Evolutionary conservation across 2,329 filamentous ascomycete genomes (phyloP).

Genomic region (Diplocarpon rosae): DNA sequence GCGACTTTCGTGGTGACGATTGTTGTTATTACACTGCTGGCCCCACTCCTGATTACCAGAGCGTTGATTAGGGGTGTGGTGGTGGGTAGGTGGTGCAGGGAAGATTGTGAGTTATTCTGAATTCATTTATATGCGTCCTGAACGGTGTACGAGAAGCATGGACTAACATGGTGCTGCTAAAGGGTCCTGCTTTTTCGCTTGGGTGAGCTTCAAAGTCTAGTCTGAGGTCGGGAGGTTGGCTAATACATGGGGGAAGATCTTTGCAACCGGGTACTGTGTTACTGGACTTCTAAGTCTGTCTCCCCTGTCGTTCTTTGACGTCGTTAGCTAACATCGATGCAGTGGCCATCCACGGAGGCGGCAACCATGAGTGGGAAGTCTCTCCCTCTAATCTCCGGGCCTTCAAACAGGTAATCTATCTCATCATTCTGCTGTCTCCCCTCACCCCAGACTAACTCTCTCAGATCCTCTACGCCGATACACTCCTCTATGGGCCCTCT

Average conservation of each 20-base stretch:
- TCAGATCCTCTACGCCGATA: conserved; percentile 10
- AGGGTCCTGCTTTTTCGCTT: no score
- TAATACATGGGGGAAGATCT: no score
- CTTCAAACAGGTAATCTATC: conserved; percentile 2
- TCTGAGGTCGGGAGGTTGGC: no score
- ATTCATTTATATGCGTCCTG: no score
- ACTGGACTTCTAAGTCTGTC: background rate
- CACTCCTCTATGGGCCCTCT: conserved; percentile 18
- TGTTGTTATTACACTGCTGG: conserved; percentile 1
- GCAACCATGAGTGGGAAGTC: conserved; percentile 9
- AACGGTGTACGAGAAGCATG: no score
- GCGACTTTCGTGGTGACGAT: conserved; percentile 1
- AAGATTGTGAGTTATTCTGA: background rate
- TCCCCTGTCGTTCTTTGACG: background rate
- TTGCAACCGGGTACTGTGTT: no score
- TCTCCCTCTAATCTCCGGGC: background rate
- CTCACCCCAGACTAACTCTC: background rate
- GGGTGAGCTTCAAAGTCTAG: no score
- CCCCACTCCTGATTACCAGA: background rate
- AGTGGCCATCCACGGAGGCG: conserved; percentile 7
- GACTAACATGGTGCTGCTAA: no score
- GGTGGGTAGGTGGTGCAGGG: background rate
- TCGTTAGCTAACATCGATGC: background rate
- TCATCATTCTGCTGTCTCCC: no score
- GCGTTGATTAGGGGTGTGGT: conserved; percentile 1